Evolutionary conservation across 176 grass and related monocot genomes (phyloP), one percentile per base, ranked within the genome.

Genomic region (Metroxylon sagu): DNA sequence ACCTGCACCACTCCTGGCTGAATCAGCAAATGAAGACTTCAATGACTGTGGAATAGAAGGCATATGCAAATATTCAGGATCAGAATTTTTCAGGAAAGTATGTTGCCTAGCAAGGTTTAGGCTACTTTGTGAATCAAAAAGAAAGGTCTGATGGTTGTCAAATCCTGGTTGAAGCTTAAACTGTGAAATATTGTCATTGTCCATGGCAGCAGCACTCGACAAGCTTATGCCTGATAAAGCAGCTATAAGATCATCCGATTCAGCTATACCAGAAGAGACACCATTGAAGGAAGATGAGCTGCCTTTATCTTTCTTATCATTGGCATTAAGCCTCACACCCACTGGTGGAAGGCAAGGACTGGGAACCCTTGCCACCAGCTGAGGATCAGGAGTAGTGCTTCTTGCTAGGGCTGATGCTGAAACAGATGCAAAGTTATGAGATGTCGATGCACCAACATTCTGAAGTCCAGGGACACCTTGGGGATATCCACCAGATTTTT

Each of bases 191-290:
- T 29, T 82, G 56, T 64, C 64, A 69, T 56, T 59, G 18, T 74
- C 73, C 27, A 70, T 31, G 17, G 76, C 19, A 69, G 64, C 82
- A 68, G 35, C 55, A 61, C 62, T 83, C 51, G 90, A 84, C 57
- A 95, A 75, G 39, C 69, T 89, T 71, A 95, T 81, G 71, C 61
- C 57, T 59, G 90, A 95, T 59, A 95, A 74, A 70, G 85, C 82
- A 83, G 77, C 71, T 65, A 89, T 82, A 78, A 95, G 72, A 82
- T 95, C 76, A 86, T 81, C 90, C 55, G 85, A 43, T 57, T 86
- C 90, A 16, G 66, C 62, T 71, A 69, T 70, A 73, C 77, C 79
- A 51, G 87, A 87, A 39, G 83, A 68, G 58, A 61, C 54, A 39
- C 53, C 74, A 50, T 72, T 93, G 73, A 87, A 93, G 43, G 82